Evolutionary conservation across 805 yeast species (phyloP).

Genomic region (Candida awuae): DNA sequence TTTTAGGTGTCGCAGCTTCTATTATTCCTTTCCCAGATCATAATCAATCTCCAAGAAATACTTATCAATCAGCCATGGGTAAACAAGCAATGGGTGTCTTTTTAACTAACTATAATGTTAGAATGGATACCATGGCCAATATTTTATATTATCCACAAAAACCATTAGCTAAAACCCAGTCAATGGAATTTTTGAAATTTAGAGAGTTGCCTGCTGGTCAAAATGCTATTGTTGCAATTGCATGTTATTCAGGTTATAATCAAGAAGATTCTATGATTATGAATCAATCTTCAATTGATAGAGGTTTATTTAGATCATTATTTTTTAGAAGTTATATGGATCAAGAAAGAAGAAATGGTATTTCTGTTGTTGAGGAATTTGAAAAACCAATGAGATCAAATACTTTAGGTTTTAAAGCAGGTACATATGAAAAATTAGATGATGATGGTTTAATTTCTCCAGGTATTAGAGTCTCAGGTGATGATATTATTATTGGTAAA

Average conservation of each 20-base stretch:
- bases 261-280: slow-evolving; percentile 99
- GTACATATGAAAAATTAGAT: slow-evolving; percentile 95
- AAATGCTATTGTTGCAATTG: slow-evolving; percentile 96
- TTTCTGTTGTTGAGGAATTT: slow-evolving; percentile 95
- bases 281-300: slow-evolving; percentile 96
- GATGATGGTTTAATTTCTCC: slow-evolving; percentile 98
- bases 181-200: slow-evolving; percentile 96
- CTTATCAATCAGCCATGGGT: slow-evolving; percentile 99
- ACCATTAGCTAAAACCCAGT: slow-evolving; percentile 94
- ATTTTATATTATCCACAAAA: slow-evolving; percentile 96
- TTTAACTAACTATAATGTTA: slow-evolving; percentile 86
- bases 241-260: slow-evolving; percentile 97
- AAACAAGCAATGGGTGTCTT: slow-evolving; percentile 99
- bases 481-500: slow-evolving; percentile 96
- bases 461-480: slow-evolving; percentile 98
- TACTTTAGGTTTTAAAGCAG: slow-evolving; percentile 92
- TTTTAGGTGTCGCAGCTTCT: slow-evolving; percentile 96
- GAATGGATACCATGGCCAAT: slow-evolving; percentile 99
- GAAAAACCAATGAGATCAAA: slow-evolving; percentile 95
- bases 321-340: slow-evolving; percentile 98
- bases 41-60: slow-evolving; percentile 98
- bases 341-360: slow-evolving; percentile 96
- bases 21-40: slow-evolving; percentile 99
- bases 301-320: slow-evolving; percentile 91
- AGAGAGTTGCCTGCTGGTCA: slow-evolving; percentile 99